Evolutionary conservation across 805 yeast genomes (phyloP).

Genomic region (Clavispora santaluciae): DNA sequence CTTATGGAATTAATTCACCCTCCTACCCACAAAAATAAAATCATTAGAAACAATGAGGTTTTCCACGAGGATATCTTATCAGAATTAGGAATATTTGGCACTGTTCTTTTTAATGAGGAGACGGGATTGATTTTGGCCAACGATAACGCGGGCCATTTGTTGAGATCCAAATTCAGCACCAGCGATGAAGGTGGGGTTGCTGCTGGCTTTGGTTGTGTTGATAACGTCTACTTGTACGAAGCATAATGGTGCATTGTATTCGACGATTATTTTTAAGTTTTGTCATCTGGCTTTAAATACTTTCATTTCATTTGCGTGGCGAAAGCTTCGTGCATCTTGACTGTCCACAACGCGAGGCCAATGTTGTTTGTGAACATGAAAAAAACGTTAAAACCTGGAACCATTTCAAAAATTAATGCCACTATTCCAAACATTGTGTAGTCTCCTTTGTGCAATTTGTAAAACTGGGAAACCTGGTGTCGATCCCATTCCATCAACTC

Average conservation of each 20-base stretch:
- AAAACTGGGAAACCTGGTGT: constrained; percentile 36
- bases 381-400: constrained; percentile 50
- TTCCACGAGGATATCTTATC: constrained; percentile 73
- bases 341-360: constrained; percentile 67
- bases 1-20: constrained; percentile 92
- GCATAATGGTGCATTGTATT: not conserved
- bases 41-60: constrained; percentile 62
- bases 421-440: constrained; percentile 49
- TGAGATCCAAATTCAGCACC: constrained; percentile 72
- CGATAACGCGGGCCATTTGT: constrained; percentile 73
- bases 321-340: constrained; percentile 18
- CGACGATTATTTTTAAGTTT: not conserved
- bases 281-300: not conserved
- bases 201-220: constrained; percentile 97
- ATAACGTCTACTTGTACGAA: constrained; percentile 59
- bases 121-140: constrained; percentile 56
- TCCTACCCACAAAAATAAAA: constrained; percentile 59
- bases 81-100: constrained; percentile 90
- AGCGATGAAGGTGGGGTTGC: constrained; percentile 99
- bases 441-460: constrained; percentile 33
- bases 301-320: not conserved
- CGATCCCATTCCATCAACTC: constrained; percentile 47
- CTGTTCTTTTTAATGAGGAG: constrained; percentile 66
- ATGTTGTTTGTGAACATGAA: constrained; percentile 55
- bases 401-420: constrained; percentile 46